Evolutionary conservation across 148 eudicot species (phyloP), one percentile per base, ranked within the genome.

Genomic region (Bassia scoparia): DNA sequence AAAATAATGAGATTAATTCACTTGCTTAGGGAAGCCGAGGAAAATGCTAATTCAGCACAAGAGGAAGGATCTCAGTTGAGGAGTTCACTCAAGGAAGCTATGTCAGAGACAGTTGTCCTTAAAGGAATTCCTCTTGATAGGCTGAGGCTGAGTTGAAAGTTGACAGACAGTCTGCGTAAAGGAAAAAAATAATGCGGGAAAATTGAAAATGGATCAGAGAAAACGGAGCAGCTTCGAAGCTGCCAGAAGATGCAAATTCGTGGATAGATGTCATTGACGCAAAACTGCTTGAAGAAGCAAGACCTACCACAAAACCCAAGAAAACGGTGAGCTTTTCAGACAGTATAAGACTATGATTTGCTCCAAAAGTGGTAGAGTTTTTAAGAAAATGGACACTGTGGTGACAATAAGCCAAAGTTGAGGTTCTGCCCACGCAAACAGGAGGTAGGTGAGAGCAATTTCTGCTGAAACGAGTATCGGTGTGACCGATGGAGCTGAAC

Each of bases 311-410:
- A 79, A 75, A 67, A 78, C 68, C 27, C 81, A 63, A 76, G 94
- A 86, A 82, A 87, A 84, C 63, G 89, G 85, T 21, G 93, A 86
- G 77, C 82, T n/a, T 87, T 23, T 83, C 93, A 26, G 97, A n/a
- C 70, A 87, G n/a, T 74, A 91, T 71, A 83, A 81, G 96, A 87
- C 44, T 89, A 89, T 27, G n/a, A 91, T 72, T 74, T 94, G 89
- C 96, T 89, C 20, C 97, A 9, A 91, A 87, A 74, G 97, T 88
- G 79, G 90, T 91, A 50, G 96, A 88, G n/a, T n/a, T 87, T 74
- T 91, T 89, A 89, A 73, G 89, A 88, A 67, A 94, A 93, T 72
- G 98, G 98, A 53, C 81, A 80, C 60, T 77, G 76, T 34, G 78
- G 74, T 54, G 90, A 81, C 37, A 76, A 85, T 30, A 83, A 78